Base-by-base conservation (phyloP, 2,329 filamentous ascomycete genomes). In the Pestalotiopsis sp. region DNA sequence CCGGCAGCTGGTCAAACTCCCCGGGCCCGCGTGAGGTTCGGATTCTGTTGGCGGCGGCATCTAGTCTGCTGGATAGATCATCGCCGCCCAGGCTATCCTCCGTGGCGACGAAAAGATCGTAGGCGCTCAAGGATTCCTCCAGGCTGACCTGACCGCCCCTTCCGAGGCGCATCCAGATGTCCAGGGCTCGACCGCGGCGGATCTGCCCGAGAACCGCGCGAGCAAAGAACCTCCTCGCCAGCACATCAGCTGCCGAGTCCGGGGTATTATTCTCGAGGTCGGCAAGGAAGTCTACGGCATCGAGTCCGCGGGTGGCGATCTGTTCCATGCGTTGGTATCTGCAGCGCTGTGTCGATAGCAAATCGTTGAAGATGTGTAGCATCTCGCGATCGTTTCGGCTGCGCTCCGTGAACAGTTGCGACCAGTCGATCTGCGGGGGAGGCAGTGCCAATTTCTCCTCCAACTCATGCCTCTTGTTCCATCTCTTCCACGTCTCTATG, bases 91-190 rank as follows among this genome's bases (percentile, higher is more conserved):
- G 85, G 41, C 83, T 82, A 7, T 81, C 79, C 31, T 83, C 84
- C 62, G 84, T 82, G 14, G 88, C 80, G 20, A 91, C 84, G 76
- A 92, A 92, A 65, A 91, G 80, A 74, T 92, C 90, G 74, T 89
- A 91, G 9, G 87, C 86, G 14, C 86, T 87, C 36, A 92, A 77
- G 0, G 88, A 88, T 68, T 82, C 81, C 72, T 91, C 89, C 31
- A 91, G 81, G 5, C 85, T 75, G n/a, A 88, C 79, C 40, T 81
- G 76, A 49, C 84, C 79, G 4, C 82, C 81, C 9, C 81, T 77
- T 57, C 79, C 80, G 63, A 92, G 72, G 57, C 81, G 81, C n/a
- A 78, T 79, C 90, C 89, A 92, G 72, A 87, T 83, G 12, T 84
- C 80, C 62, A 92, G 80, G 1, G 89, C 90, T 66, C 85, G 83